These are phyloP conservation scores for Olyra latifolia DNA, from an alignment of 176 grass and related monocot genomes.

Conservation along the genomic window DNA sequence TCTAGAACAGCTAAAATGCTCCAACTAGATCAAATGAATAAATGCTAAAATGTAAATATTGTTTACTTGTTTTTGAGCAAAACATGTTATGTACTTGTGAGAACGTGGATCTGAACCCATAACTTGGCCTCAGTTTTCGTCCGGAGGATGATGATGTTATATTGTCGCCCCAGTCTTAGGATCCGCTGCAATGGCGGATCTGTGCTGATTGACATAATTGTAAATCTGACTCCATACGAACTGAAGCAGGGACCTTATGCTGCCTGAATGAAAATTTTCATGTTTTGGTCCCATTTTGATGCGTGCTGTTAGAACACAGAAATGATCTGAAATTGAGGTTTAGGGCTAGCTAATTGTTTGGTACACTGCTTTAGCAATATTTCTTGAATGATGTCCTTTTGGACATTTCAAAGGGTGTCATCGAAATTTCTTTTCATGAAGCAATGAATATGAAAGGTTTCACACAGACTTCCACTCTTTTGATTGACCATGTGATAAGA, in stretches of 20 bases:
- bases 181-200: not conserved
- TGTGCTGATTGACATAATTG: slow-evolving; percentile 31
- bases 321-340: no score
- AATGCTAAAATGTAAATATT: not conserved
- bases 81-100: no score
- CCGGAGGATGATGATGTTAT: slow-evolving; percentile 23
- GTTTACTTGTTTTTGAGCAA: no score
- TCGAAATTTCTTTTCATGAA: no score
- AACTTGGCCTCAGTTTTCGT: not conserved
- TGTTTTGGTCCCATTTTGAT: not conserved
- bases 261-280: not conserved
- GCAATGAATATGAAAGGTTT: no score
- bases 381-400: no score
- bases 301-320: no score
- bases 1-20: not conserved
- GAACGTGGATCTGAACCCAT: not conserved
- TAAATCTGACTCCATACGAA: slow-evolving; percentile 20
- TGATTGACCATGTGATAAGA: no score
- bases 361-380: no score
- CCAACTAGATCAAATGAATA: not conserved
- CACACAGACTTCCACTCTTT: no score
- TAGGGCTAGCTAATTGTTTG: no score
- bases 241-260: not conserved
- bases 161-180: slow-evolving; percentile 53
- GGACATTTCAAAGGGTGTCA: no score